Percentiles rank a stretch among this genome's conserved stretches.
phyloP scores from a whole-genome alignment of 192 early-diverging fungal genomes.

The Umbelopsis vinacea region DNA sequence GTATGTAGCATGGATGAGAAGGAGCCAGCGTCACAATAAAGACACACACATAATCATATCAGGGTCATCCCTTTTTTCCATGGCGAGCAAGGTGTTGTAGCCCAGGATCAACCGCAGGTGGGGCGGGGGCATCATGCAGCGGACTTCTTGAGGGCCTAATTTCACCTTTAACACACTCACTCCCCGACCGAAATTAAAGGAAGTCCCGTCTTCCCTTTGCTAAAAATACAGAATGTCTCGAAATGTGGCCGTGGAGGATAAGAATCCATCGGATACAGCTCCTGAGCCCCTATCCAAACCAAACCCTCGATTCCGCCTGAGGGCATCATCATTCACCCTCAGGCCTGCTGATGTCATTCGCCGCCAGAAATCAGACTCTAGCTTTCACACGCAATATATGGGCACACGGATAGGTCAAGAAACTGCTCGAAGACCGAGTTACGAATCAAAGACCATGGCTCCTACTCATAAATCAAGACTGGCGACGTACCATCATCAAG shows the following conservation, averaged over 20 bases:
- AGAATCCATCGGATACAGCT: neutral
- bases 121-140: no score
- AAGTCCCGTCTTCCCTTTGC: neutral
- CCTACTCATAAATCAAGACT: neutral
- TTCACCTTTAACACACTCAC: neutral
- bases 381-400: constrained; percentile 15
- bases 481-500: no score
- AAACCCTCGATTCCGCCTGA: neutral
- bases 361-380: constrained; percentile 20
- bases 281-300: neutral
- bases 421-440: constrained; percentile 19
- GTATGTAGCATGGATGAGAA: no score
- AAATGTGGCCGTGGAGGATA: constrained; percentile 9
- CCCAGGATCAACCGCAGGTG: no score
- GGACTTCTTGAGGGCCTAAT: neutral
- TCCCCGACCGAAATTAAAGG: no score
- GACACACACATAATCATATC: no score
- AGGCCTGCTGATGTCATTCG: constrained; percentile 16
- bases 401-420: constrained; percentile 10
- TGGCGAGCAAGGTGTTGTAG: no score
- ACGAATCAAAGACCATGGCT: constrained; percentile 15
- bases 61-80: no score
- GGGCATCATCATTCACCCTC: constrained; percentile 19
- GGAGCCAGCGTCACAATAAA: no score
- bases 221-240: neutral